Evolutionary conservation across 2,329 filamentous ascomycete genomes (phyloP).

Genomic region (Sclerotinia sclerotiorum): DNA sequence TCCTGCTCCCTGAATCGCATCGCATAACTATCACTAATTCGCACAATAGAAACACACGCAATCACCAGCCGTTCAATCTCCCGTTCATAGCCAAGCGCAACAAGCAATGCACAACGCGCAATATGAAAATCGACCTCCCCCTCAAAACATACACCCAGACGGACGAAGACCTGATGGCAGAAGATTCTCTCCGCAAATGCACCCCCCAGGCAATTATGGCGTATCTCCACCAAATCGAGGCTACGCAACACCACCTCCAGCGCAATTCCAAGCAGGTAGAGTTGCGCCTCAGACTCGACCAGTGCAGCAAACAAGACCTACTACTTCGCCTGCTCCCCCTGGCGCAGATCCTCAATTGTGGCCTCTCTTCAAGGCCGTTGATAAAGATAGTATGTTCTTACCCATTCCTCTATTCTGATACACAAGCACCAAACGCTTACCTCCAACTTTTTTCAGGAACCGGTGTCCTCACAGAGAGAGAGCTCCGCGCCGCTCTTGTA

Average conservation of each 20-base stretch:
- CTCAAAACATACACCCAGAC: conserved; percentile 24
- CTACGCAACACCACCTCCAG: conserved; percentile 49
- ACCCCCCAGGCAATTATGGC: conserved; percentile 34
- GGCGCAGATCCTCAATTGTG: conserved; percentile 71
- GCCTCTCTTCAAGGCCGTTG: conserved; percentile 85
- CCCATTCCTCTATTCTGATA: not conserved
- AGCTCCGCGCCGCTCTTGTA: conserved; percentile 86
- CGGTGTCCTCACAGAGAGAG: conserved; percentile 79
- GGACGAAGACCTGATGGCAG: conserved; percentile 24
- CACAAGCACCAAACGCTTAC: conserved; percentile 19
- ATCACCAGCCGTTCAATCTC: not conserved
- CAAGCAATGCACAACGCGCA: conserved; percentile 33
- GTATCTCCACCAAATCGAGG: conserved; percentile 42
- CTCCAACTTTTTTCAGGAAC: conserved; percentile 51
- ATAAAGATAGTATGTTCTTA: conserved; percentile 68
- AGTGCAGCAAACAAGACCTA: conserved; percentile 59
- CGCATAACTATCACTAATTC: not conserved
- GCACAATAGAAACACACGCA: conserved; percentile 20
- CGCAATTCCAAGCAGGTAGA: conserved; percentile 43
- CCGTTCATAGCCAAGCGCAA: conserved; percentile 27
- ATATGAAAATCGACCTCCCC: conserved; percentile 35
- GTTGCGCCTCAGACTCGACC: conserved; percentile 43
- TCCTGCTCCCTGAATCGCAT: conserved; percentile 8
- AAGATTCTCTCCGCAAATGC: conserved; percentile 35
- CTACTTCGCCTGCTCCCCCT: conserved; percentile 61